phyloP scores from a whole-genome alignment of 148 eudicot species.

The Spergularia marina region DNA sequence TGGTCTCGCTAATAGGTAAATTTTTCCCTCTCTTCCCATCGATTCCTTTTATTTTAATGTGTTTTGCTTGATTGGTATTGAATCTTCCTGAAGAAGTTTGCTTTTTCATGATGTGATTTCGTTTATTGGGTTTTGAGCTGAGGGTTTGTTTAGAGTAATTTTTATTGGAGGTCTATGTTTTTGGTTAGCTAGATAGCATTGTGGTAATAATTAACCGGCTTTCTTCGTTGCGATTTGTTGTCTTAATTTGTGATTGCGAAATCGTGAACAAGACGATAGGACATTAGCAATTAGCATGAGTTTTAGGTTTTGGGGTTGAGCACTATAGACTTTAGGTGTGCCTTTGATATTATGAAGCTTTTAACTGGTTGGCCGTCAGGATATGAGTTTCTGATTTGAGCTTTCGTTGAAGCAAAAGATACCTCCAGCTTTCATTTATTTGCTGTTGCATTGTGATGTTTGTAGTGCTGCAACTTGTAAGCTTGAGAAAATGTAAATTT shows the following conservation, averaged over 20 bases:
- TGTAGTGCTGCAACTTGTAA: slow-evolving; percentile 4
- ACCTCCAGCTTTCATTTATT: slow-evolving; percentile 1
- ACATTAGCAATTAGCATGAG: too few relatives aligned
- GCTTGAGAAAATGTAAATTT: slow-evolving; percentile 13
- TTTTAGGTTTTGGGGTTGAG: too few relatives aligned
- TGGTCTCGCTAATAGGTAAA: slow-evolving; percentile 73
- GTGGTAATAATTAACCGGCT: not conserved
- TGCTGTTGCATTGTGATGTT: not conserved
- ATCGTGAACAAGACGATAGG: not conserved
- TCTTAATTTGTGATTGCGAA: not conserved
- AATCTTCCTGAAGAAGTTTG: not conserved
- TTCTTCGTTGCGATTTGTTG: not conserved
- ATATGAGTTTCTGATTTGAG: slow-evolving; percentile 13
- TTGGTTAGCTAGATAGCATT: not conserved
- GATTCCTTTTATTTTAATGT: not conserved
- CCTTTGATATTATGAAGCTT: slow-evolving; percentile 7
- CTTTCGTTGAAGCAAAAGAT: slow-evolving; percentile 29
- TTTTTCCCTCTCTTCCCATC: not conserved
- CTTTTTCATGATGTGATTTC: not conserved
- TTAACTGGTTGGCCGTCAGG: slow-evolving; percentile 27
- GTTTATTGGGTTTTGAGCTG: not conserved
- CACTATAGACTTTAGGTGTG: not conserved
- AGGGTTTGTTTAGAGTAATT: not conserved
- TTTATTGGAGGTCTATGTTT: not conserved
- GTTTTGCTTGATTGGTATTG: not conserved